Evolutionary conservation across 768 basidiomycete genomes (phyloP).

Genomic region (Hygrocybe coccinea): DNA sequence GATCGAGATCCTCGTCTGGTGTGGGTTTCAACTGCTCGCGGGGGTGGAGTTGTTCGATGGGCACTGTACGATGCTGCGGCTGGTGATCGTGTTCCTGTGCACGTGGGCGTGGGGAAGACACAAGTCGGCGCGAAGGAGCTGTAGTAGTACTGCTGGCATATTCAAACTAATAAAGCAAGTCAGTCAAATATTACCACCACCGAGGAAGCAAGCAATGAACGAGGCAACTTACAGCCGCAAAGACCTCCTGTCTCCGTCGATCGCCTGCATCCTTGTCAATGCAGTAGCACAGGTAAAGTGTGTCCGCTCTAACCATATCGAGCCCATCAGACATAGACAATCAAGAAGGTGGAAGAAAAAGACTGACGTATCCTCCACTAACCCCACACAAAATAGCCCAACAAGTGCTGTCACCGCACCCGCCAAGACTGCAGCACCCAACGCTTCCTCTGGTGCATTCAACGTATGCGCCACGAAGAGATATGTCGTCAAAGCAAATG

Average conservation of each 20-base stretch:
- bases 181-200: background rate
- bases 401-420: conserved; percentile 78
- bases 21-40: conserved; percentile 2
- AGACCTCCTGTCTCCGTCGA: conserved; percentile 39
- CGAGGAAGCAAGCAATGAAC: conserved; percentile 1
- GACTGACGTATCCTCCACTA: conserved; percentile 63
- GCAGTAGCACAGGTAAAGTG: conserved; percentile 46
- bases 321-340: background rate
- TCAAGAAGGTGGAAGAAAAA: background rate
- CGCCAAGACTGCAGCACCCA: conserved; percentile 70
- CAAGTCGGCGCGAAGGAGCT: conserved; percentile 3
- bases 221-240: conserved; percentile 31
- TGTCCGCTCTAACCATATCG: conserved; percentile 33
- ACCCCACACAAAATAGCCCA: conserved; percentile 75
- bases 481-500: conserved; percentile 78
- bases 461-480: conserved; percentile 85
- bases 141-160: conserved; percentile 20
- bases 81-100: conserved; percentile 9
- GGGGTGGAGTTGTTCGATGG: background rate
- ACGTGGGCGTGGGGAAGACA: conserved; percentile 5
- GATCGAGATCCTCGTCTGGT: conserved; percentile 35
- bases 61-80: conserved; percentile 3
- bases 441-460: conserved; percentile 61
- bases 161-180: conserved; percentile 27
- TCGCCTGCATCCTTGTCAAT: conserved; percentile 44